Conservation (phyloP, 331 rosid genomes). For the Pyracantha coccinea region DNA sequence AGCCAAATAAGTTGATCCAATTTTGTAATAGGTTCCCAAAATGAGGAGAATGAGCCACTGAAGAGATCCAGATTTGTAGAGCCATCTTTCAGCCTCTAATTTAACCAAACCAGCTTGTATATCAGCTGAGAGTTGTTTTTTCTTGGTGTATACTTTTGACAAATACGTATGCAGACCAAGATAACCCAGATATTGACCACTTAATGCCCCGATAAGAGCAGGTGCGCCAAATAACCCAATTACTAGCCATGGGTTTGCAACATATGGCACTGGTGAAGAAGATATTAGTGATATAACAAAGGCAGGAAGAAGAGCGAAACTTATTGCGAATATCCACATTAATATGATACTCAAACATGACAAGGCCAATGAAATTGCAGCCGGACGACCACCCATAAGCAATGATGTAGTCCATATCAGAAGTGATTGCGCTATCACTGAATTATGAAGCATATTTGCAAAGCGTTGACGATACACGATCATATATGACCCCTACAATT, state of each 20-base stretch:
- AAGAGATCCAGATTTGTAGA: constrained; percentile 84
- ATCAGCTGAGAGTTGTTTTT: constrained; percentile 36
- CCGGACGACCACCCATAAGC: constrained; percentile 84
- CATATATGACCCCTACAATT: constrained; percentile 78
- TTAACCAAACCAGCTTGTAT: constrained; percentile 48
- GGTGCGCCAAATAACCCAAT: constrained; percentile 86
- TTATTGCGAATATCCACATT: constrained; percentile 63
- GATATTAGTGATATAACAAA: constrained; percentile 57
- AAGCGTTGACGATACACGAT: constrained; percentile 64
- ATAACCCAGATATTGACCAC: constrained; percentile 85
- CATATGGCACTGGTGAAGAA: constrained; percentile 71
- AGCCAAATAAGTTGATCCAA: constrained; percentile 89
- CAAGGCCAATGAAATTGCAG: constrained; percentile 65
- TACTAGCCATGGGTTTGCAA: constrained; percentile 82
- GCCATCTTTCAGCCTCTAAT: constrained; percentile 97
- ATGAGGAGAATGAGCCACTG: constrained; percentile 86
- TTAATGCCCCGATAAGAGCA: constrained; percentile 81
- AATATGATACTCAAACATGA: constrained; percentile 60
- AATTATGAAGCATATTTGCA: constrained; percentile 66
- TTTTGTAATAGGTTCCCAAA: constrained; percentile 68
- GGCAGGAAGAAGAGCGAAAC: constrained; percentile 53
- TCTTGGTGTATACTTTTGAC: constrained; percentile 40
- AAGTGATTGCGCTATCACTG: constrained; percentile 85
- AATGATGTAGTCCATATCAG: constrained; percentile 77
- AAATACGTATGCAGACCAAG: constrained; percentile 59